These are phyloP conservation scores for Boletus reticuloceps DNA, from an alignment of 768 basidiomycete species.

Conservation along the genomic window DNA sequence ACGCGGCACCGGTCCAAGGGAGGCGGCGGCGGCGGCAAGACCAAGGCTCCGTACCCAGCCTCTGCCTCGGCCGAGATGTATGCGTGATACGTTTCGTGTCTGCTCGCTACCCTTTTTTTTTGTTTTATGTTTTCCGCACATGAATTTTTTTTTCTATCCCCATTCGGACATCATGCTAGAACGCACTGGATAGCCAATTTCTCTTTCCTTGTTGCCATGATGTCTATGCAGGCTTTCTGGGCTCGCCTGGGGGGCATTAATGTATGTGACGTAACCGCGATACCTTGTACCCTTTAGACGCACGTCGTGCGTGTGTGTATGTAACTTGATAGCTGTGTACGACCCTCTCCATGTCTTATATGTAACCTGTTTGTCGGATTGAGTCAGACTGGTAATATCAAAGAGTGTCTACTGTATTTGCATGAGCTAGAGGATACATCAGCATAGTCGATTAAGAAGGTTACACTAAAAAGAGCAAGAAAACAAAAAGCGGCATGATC, in stretches of 20 bases:
- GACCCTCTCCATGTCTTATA: conserved; percentile 9
- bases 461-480: conserved; percentile 10
- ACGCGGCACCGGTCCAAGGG: conserved; percentile 15
- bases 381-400: no score
- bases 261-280: conserved; percentile 23
- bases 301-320: conserved; percentile 5
- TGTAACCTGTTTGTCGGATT: conserved; percentile 4
- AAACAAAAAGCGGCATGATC: background rate
- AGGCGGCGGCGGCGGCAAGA: conserved; percentile 10
- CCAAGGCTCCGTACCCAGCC: conserved; percentile 8
- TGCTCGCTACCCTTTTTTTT: background rate
- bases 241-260: background rate
- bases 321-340: background rate
- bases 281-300: conserved; percentile 16
- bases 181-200: no score
- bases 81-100: conserved; percentile 9
- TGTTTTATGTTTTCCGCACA: background rate
- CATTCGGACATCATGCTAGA: no score
- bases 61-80: conserved; percentile 14
- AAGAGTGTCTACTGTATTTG: no score
- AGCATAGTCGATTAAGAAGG: background rate
- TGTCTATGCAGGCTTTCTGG: conserved; percentile 13
- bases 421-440: conserved; percentile 4
- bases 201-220: background rate
- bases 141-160: background rate